Evolutionary conservation across 2,329 filamentous ascomycete genomes (phyloP), one percentile per base, ranked within the genome.

Genomic region (Cladosporium sp.): DNA sequence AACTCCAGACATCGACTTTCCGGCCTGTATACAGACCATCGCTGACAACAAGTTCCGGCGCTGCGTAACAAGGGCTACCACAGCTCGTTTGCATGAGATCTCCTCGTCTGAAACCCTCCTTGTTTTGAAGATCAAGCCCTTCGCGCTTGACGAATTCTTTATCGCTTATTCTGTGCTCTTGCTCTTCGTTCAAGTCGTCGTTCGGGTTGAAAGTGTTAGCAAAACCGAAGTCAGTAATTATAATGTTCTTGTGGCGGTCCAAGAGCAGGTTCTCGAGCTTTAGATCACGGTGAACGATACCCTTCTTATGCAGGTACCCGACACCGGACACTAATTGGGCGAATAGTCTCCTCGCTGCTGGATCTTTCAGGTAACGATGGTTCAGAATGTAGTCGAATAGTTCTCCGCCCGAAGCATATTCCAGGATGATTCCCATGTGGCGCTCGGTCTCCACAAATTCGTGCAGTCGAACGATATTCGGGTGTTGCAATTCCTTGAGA

Each of bases 31-130:
- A 99, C 7, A 99, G 78, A 15, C 92, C 96, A 74, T 99, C 94
- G 72, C 91, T 97, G 61, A 99, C 94, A 13, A 99, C 94, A 55
- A 99, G 80, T 76, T 99, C 94, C 4, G 94, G 94, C 13, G 94
- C 94, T 49, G 94, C 94, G 74, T 99, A 99, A 71, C 94, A 99
- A 7, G 94, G 94, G 74, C 93, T 97, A 63, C 94, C 94, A 73
- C 94, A 99, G 73, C 94, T 97, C 10, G 94, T 99, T 75, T 97
- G 93, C 94, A 99, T 99, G 69, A 99, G 78, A 76, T 99, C 94
- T 36, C 94, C 94, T 67, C 91, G 86, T 60, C 93, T 83, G 68
- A 85, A 81, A 13, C 91, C 91, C 63, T 89, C 89, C 50, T 65
- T 61, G 58, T 66, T 64, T 12, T 83, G 73, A 66, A 90, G 86